Percentiles rank a stretch among this genome's conserved stretches.
phyloP scores from a whole-genome alignment of 371 early-diverging fungal genomes.

The Basidiobolus meristosporus region DNA sequence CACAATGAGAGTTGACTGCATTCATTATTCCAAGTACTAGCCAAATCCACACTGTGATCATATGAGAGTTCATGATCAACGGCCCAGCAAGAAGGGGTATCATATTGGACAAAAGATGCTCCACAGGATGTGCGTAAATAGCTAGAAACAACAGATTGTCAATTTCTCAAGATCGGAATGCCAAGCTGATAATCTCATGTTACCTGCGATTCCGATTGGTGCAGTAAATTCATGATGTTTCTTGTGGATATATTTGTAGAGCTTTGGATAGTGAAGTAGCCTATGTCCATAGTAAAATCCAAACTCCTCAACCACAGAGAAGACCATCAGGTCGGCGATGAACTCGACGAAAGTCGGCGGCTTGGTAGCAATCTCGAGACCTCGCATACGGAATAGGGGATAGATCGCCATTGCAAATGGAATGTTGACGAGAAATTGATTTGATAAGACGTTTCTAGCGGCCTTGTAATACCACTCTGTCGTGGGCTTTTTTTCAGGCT shows the following conservation, averaged over 20 bases:
- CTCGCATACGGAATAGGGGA: slow-evolving; percentile 8
- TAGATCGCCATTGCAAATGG: slow-evolving; percentile 8
- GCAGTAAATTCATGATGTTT: slow-evolving; percentile 34
- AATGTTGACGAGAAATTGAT: slow-evolving; percentile 11
- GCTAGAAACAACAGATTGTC: slow-evolving; percentile 4
- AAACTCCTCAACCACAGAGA: slow-evolving; percentile 28
- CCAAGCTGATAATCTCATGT: slow-evolving; percentile 1
- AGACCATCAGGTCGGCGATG: slow-evolving; percentile 18
- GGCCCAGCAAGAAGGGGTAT: slow-evolving; percentile 26
- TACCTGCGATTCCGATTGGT: slow-evolving; percentile 32
- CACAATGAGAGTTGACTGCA: slow-evolving; percentile 40
- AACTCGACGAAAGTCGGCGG: slow-evolving; percentile 8
- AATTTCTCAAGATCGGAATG: not conserved
- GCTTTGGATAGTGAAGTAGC: slow-evolving; percentile 18
- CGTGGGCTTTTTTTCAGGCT: slow-evolving; percentile 11
- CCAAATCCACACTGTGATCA: slow-evolving; percentile 26
- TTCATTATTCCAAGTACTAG: slow-evolving; percentile 22
- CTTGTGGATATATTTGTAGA: slow-evolving; percentile 32
- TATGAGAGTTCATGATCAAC: slow-evolving; percentile 22
- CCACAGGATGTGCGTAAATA: slow-evolving; percentile 31
- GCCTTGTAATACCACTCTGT: slow-evolving; percentile 10
- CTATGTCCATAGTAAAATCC: slow-evolving; percentile 34
- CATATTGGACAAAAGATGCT: slow-evolving; percentile 23
- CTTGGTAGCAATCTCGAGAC: slow-evolving; percentile 8
- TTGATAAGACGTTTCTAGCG: slow-evolving; percentile 9